Evolutionary conservation across 1,284 basidiomycete species (phyloP), one percentile per base, ranked within the genome.

Genomic region (Ganoderma lingzhi): DNA sequence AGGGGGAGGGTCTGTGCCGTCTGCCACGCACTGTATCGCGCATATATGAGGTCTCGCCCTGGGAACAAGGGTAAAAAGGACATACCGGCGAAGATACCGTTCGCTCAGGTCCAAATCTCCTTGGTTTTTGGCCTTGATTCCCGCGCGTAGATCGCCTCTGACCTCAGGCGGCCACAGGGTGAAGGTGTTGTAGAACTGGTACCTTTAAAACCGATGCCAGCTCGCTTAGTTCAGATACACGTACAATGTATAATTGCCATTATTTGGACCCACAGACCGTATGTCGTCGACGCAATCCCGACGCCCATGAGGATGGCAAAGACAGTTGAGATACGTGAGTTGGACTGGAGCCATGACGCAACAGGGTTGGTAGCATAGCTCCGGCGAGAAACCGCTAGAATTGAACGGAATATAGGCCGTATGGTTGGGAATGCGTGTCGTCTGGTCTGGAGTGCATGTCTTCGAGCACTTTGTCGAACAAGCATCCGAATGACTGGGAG

Each of bases 161-260:
- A 94, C 79, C 73, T 89, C 87, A 10, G 79, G 76, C 0, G 93
- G 93, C 90, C 89, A 92, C 77, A 89, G 83, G 0, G 88, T 88
- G 76, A 92, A 83, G 10, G 84, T 84, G 9, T 78, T 79, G 76
- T 92, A 93, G 56, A 91, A 82, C 37, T 89, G 84, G 74, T 90
- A 92, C 58, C 92, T 93, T 61, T 48, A 64, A 23, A 59, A 32
- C 55, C 35, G 35, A 59, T 35, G 56, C 56, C 35, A 35, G 59
- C 59, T 23, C 37, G 44, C 14, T 41, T 2, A 61, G 39, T 41
- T 61, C 39, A 10, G 39, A 12, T 23, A 23, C 23, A 61, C 39
- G 59, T 44, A 42, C 39, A 15, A 19, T 30, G 23, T 28, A 42
- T 28, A 8, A 35, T 14, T 56, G 53, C 53, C 39, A 28, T 23